Evolutionary conservation across 2,329 filamentous ascomycete species (phyloP).

Genomic region (Dactylellina sp.): DNA sequence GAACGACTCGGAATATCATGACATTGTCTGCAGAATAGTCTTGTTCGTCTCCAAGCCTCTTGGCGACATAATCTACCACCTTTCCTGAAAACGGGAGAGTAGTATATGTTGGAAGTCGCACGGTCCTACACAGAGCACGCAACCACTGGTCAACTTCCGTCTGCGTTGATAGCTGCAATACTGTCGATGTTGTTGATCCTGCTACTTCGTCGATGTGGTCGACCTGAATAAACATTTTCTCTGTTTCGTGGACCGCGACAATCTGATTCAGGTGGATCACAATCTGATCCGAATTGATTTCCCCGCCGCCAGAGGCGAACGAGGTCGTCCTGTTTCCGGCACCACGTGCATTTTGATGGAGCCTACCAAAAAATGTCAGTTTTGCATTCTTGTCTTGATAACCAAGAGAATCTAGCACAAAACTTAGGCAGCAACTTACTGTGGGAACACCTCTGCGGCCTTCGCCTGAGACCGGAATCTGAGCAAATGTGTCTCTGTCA

Average conservation of each 20-base stretch:
- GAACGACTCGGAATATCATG: conserved; percentile 76
- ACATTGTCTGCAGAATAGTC: conserved; percentile 77
- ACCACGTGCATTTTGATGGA: conserved; percentile 54
- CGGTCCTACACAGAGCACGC: conserved; percentile 71
- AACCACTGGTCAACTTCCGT: conserved; percentile 76
- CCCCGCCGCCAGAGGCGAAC: conserved; percentile 57
- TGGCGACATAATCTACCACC: conserved; percentile 73
- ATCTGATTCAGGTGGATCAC: conserved; percentile 70
- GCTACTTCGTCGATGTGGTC: conserved; percentile 74
- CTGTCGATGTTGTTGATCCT: conserved; percentile 59
- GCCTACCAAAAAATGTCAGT: conserved; percentile 17
- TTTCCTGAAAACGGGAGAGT: conserved; percentile 63
- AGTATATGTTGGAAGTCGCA: conserved; percentile 69
- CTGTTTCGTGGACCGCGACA: conserved; percentile 75
- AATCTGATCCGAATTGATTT: conserved; percentile 58
- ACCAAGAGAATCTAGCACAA: background rate
- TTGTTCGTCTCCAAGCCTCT: conserved; percentile 73
- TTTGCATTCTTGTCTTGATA: background rate
- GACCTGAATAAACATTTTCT: conserved; percentile 76
- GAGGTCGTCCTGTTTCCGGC: conserved; percentile 59
- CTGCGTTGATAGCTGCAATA: conserved; percentile 62
- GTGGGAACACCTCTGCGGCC: conserved; percentile 73
- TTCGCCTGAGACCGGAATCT: conserved; percentile 76
- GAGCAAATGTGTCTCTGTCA: conserved; percentile 76
- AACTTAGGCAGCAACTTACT: conserved; percentile 34